Percentiles rank a stretch among this genome's conserved stretches.
These are phyloP conservation scores for Fusarium beomiforme DNA, from an alignment of 2,329 filamentous ascomycete species.

Conservation along the genomic window DNA sequence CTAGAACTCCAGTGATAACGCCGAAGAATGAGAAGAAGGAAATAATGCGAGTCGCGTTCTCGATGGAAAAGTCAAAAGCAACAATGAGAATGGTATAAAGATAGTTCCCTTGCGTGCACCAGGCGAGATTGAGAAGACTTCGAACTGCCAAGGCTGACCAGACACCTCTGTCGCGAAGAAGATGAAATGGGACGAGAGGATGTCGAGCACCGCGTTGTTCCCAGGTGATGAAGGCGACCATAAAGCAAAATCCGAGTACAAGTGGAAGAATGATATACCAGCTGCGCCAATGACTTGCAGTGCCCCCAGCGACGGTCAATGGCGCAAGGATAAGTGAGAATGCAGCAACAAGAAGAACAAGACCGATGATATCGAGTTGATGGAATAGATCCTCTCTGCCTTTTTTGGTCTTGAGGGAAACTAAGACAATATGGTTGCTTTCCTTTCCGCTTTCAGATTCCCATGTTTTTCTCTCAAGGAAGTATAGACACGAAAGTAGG, in stretches of 20 bases:
- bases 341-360: conserved; percentile 56
- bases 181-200: conserved; percentile 66
- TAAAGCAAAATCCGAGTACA: conserved; percentile 58
- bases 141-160: conserved; percentile 69
- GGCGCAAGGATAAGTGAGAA: conserved; percentile 61
- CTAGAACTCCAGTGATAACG: conserved; percentile 62
- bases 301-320: conserved; percentile 64
- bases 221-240: conserved; percentile 64
- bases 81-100: conserved; percentile 68
- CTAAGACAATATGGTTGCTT: background rate
- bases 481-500: conserved; percentile 56
- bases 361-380: conserved; percentile 63
- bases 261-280: conserved; percentile 62
- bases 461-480: conserved; percentile 43
- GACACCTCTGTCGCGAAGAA: conserved; percentile 68
- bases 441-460: conserved; percentile 12
- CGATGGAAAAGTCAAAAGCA: conserved; percentile 64
- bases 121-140: conserved; percentile 60
- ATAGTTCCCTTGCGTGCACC: conserved; percentile 68
- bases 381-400: conserved; percentile 60
- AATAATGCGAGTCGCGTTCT: conserved; percentile 64
- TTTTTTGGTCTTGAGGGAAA: conserved; percentile 35
- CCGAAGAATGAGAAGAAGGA: conserved; percentile 65
- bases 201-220: conserved; percentile 58
- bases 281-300: conserved; percentile 58